A percentile compares a stretch with the other conserved stretches of the same genome.
Evolutionary conservation across 805 yeast genomes (phyloP).

Genomic region (Cyberlindnera xishuangbannaensis): DNA sequence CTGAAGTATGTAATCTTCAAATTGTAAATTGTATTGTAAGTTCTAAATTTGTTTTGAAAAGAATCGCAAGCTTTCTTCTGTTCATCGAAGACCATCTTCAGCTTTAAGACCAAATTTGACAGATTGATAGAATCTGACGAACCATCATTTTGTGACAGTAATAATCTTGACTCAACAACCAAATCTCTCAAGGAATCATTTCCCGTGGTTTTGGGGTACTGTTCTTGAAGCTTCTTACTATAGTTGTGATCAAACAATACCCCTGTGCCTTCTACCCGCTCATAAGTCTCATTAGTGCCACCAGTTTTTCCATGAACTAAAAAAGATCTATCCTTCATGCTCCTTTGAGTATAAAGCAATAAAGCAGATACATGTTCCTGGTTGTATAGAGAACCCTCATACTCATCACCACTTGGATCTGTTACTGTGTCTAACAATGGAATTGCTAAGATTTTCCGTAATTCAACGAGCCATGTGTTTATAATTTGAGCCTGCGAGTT

Average conservation of each 20-base stretch:
- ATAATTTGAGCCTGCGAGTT: conserved; percentile 47
- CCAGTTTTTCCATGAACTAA: conserved; percentile 25
- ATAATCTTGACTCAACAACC: conserved; percentile 12
- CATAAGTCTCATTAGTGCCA: conserved; percentile 8
- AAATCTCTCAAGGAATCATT: conserved; percentile 11
- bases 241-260: conserved; percentile 10
- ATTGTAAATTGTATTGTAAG: conserved; percentile 64
- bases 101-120: conserved; percentile 6
- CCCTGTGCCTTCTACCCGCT: conserved; percentile 5
- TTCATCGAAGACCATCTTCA: conserved; percentile 28
- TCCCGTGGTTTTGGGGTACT: conserved; percentile 1
- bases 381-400: conserved; percentile 61
- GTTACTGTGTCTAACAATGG: conserved; percentile 46
- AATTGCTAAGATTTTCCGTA: conserved; percentile 38
- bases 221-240: conserved; percentile 7
- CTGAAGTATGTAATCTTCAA: conserved; percentile 76
- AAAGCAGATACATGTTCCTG: conserved; percentile 67
- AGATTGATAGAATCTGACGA: conserved; percentile 6
- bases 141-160: conserved; percentile 1
- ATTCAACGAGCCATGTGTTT: conserved; percentile 44
- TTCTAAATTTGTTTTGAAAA: conserved; percentile 39
- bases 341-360: conserved; percentile 46
- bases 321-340: conserved; percentile 39
- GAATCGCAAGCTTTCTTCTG: conserved; percentile 26
- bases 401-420: conserved; percentile 51